Evolutionary conservation across 2,329 filamentous ascomycete genomes (phyloP), one percentile per base, ranked within the genome.

Genomic region (Chrysoporthe cubensis): DNA sequence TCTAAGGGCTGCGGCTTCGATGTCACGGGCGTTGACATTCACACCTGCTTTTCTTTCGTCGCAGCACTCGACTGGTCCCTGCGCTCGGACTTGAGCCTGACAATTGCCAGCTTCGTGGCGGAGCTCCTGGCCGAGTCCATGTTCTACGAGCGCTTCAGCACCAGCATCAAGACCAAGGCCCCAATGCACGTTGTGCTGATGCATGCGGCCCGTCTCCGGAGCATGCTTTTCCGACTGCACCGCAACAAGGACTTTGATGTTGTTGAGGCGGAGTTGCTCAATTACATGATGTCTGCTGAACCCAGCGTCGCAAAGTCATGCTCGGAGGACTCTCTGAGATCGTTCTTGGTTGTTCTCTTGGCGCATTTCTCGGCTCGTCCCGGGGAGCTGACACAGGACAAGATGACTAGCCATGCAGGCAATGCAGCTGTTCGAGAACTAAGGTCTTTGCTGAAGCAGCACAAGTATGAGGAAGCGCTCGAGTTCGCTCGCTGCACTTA

Each of bases 231-330:
- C 59, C 44, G 44, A 8, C 32, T 50, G 44, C 43, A 62, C 26
- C 43, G 59, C 11, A 48, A 62, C 43, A 62, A 50, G 26, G 59
- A 62, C 18, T 62, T 62, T n/a, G 59, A 11, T 34, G 7, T 62
- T 34, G n/a, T 62, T 4, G 59, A 62, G 18, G 40, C 59, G 18
- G 50, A n/a, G 4, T 13, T 46, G 2, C 18, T 62, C 34, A 34
- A 62, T 18, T 50, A 62, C 18, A 50, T 62, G 13, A 18, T 62
- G 21, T 62, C 59, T 44, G 44, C 21, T 5, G 59, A 62, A 26
- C 66, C 68, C 54, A 82, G 43, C 4, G 78, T 79, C 26, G 65
- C 54, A 21, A 78, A 67, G 21, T 83, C 11, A 3, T 62, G 59
- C 59, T 50, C 59, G 16, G 50, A 62, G 44, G 21, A 32, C 14